These are phyloP conservation scores for Podila clonocystis DNA, from an alignment of 192 early-diverging fungal species.

Conservation along the genomic window DNA sequence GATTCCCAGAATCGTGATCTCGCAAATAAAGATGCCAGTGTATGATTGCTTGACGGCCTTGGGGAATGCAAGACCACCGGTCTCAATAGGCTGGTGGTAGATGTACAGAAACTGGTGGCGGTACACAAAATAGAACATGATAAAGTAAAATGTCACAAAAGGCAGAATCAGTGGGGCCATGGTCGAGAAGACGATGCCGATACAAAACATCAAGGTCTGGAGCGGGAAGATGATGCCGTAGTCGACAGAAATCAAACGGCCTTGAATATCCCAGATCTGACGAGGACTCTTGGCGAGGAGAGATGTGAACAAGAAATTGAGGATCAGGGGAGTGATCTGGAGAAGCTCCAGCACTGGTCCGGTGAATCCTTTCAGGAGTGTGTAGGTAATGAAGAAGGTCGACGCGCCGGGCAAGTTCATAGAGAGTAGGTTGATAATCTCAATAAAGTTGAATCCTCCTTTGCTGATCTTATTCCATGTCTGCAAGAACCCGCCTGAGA, in stretches of 20 bases:
- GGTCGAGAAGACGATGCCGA: constrained; percentile 81
- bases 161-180: constrained; percentile 85
- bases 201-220: constrained; percentile 72
- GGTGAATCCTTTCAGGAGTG: constrained; percentile 77
- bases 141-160: constrained; percentile 80
- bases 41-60: constrained; percentile 68
- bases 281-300: constrained; percentile 83
- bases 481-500: constrained; percentile 70
- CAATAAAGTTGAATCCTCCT: constrained; percentile 50
- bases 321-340: constrained; percentile 72
- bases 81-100: constrained; percentile 64
- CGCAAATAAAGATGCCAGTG: constrained; percentile 75
- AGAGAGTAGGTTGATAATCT: constrained; percentile 61
- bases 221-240: constrained; percentile 72
- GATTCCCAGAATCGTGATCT: constrained; percentile 77
- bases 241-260: constrained; percentile 58
- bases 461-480: constrained; percentile 23
- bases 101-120: constrained; percentile 86
- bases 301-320: constrained; percentile 63
- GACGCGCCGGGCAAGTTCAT: constrained; percentile 76
- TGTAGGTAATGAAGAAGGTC: constrained; percentile 87
- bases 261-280: constrained; percentile 61
- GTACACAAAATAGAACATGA: constrained; percentile 78
- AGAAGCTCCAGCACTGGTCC: constrained; percentile 73
- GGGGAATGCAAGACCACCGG: constrained; percentile 74